These are phyloP conservation scores for Aspergillus hancockii DNA, from an alignment of 495 filamentous ascomycete genomes.

Conservation along the genomic window DNA sequence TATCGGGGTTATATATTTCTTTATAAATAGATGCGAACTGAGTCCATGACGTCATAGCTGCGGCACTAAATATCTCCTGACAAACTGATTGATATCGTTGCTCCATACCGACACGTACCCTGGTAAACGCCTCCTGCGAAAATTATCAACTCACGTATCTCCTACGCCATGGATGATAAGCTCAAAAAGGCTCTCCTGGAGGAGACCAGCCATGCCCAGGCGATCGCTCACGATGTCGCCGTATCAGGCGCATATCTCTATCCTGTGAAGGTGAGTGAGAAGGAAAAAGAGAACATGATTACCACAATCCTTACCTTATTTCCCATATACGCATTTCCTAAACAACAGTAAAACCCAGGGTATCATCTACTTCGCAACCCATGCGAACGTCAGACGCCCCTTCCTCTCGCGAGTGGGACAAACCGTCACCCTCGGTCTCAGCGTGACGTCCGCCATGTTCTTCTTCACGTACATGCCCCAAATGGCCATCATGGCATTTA, in stretches of 20 bases:
- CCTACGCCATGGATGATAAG: slow-evolving; percentile 39
- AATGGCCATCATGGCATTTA: slow-evolving; percentile 70
- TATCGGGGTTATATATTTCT: background rate
- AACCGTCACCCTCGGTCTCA: slow-evolving; percentile 66
- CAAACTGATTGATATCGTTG: background rate
- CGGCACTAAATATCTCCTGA: background rate
- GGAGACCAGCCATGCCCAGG: slow-evolving; percentile 41
- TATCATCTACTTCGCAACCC: slow-evolving; percentile 70
- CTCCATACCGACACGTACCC: background rate
- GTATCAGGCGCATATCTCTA: slow-evolving; percentile 80
- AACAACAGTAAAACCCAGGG: slow-evolving; percentile 46
- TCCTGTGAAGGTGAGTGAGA: slow-evolving; percentile 67
- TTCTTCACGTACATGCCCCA: slow-evolving; percentile 90
- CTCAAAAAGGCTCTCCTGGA: slow-evolving; percentile 43
- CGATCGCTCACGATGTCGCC: slow-evolving; percentile 60
- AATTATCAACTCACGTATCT: background rate
- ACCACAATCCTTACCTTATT: background rate
- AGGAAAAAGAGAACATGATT: background rate
- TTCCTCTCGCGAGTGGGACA: slow-evolving; percentile 68
- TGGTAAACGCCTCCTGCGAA: background rate
- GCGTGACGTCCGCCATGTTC: slow-evolving; percentile 80
- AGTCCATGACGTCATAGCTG: background rate
- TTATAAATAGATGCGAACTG: background rate
- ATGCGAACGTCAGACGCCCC: slow-evolving; percentile 57
- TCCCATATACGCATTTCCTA: slow-evolving; percentile 14